A percentile compares a stretch with the other conserved stretches of the same genome.
These are phyloP conservation scores for Aspergillus sp. DNA, from an alignment of 2,329 filamentous ascomycete species.

Conservation along the genomic window DNA sequence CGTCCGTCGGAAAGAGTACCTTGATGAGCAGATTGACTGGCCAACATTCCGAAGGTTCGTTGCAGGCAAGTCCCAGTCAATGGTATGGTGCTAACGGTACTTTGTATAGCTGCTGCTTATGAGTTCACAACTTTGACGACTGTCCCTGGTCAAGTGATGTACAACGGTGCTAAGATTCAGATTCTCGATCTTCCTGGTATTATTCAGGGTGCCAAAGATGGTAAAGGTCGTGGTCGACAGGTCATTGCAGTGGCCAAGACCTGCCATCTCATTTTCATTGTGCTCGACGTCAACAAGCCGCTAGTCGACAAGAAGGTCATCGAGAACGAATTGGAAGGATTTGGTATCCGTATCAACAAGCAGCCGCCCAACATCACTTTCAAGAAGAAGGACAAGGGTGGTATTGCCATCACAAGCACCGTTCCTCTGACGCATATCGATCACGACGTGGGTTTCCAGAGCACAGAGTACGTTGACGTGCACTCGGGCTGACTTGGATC, in stretches of 20 bases:
- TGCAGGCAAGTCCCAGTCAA: not conserved
- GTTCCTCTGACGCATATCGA: conserved; percentile 90
- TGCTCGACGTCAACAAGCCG: conserved; percentile 97
- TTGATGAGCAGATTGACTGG: conserved; percentile 93
- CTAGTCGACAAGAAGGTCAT: conserved; percentile 96
- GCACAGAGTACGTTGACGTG: not conserved
- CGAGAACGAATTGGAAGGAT: conserved; percentile 91
- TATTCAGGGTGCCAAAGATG: conserved; percentile 97
- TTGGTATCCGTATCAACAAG: conserved; percentile 98
- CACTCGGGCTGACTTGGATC: conserved; percentile 14
- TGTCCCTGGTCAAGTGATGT: conserved; percentile 91
- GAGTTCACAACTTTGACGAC: conserved; percentile 98
- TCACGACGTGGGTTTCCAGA: conserved; percentile 59
- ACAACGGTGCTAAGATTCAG: conserved; percentile 96
- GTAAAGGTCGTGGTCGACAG: conserved; percentile 94
- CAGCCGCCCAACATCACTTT: conserved; percentile 97
- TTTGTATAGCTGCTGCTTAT: conserved; percentile 73
- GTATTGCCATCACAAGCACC: conserved; percentile 93
- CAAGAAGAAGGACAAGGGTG: conserved; percentile 99
- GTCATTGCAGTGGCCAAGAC: conserved; percentile 99
- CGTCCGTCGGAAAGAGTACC: conserved; percentile 97
- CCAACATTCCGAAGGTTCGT: conserved; percentile 79
- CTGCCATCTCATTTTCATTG: conserved; percentile 97
- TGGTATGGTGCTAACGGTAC: conserved; percentile 23
- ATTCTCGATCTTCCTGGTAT: conserved; percentile 99